phyloP scores from a whole-genome alignment of 805 yeast genomes.

The Torulaspora gathmanii region DNA sequence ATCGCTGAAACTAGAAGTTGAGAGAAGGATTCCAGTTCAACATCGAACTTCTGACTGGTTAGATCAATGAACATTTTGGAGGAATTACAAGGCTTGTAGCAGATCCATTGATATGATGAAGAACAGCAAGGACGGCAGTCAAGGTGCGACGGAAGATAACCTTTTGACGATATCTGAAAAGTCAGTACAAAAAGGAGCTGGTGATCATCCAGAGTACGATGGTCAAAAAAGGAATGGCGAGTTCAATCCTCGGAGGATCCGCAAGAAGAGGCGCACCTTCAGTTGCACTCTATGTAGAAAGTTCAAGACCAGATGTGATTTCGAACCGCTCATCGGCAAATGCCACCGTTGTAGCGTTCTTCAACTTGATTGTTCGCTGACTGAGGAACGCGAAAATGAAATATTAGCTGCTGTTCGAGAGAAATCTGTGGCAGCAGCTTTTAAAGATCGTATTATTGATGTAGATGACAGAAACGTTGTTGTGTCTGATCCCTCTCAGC shows the following conservation, averaged over 20 bases:
- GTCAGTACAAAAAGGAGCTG: neutral
- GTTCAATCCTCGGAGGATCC: slow-evolving; percentile 16
- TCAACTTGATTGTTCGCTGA: slow-evolving; percentile 46
- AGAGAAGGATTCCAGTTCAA: too few species aligned
- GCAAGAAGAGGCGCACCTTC: slow-evolving; percentile 39
- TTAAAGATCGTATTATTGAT: neutral
- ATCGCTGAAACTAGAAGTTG: too few species aligned
- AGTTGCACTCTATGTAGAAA: slow-evolving; percentile 51
- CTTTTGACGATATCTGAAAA: neutral
- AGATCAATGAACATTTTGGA: too few species aligned
- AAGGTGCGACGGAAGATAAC: neutral
- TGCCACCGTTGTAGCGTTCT: slow-evolving; percentile 52
- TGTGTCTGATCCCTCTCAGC: neutral
- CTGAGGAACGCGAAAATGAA: slow-evolving; percentile 32
- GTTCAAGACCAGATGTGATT: slow-evolving; percentile 56
- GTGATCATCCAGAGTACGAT: neutral
- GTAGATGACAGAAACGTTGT: neutral
- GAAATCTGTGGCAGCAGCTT: slow-evolving; percentile 9
- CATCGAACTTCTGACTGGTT: too few species aligned
- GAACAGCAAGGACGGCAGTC: neutral
- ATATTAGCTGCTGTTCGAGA: slow-evolving; percentile 23
- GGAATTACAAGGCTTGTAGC: too few species aligned
- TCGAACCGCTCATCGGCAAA: slow-evolving; percentile 40
- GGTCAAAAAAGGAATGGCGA: neutral
- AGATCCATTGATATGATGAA: neutral